Conservation (phyloP, 176 grass and related monocot species). For the Phoenix dactylifera region DNA sequence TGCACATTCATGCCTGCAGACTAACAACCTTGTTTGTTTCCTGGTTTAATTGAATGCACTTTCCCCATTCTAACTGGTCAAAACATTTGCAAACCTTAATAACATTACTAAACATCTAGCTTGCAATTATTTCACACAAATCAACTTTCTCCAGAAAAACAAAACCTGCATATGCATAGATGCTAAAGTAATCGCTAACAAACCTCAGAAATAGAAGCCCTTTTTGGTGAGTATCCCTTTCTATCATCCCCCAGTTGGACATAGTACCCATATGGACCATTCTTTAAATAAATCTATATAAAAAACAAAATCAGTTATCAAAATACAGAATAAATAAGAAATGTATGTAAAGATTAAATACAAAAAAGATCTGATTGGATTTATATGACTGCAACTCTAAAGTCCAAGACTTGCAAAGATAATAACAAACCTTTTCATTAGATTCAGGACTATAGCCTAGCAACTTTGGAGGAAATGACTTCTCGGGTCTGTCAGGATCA, state of each 20-base stretch:
- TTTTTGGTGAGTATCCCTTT: constrained; percentile 54
- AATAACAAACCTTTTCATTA: constrained; percentile 38
- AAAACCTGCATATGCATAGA: too few species aligned
- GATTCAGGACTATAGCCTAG: constrained; percentile 63
- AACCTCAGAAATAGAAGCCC: constrained; percentile 64
- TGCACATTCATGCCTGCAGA: too few species aligned
- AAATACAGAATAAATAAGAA: constrained; percentile 6
- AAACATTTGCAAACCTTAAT: too few species aligned
- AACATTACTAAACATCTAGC: too few species aligned
- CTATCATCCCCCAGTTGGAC: constrained; percentile 81
- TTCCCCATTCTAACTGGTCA: too few species aligned
- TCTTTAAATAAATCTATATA: constrained; percentile 71
- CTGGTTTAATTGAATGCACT: too few species aligned
- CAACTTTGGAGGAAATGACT: constrained; percentile 44
- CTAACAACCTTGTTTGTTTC: too few species aligned
- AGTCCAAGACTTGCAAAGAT: not conserved
- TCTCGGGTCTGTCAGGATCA: constrained; percentile 25
- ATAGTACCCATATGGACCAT: constrained; percentile 81
- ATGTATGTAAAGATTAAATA: not conserved
- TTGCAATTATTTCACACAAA: too few species aligned
- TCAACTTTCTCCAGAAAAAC: too few species aligned
- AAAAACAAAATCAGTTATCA: not conserved
- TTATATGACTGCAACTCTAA: not conserved
- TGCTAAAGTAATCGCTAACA: constrained; percentile 14
- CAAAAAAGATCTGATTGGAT: not conserved